Conservation (phyloP, 257 asterid genomes). For the Orobanche coerulescens region DNA sequence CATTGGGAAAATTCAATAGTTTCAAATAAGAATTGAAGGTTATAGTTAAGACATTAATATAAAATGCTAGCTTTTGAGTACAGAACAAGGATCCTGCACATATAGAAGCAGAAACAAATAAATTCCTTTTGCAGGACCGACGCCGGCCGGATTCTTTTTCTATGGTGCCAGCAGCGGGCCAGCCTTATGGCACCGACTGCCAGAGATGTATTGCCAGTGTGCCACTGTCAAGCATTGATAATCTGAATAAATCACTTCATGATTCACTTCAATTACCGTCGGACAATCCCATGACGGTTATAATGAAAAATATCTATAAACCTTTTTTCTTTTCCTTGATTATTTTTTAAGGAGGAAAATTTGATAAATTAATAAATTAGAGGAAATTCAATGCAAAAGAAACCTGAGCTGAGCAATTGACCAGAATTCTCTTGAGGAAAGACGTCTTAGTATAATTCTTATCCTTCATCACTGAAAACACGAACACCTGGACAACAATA, state of each 20-base stretch:
- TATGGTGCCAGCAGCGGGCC: neutral
- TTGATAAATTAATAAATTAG: neutral
- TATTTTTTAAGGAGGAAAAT: neutral
- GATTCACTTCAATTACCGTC: neutral
- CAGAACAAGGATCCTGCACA: too few relatives aligned
- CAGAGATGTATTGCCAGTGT: too few relatives aligned
- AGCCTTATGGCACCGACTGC: neutral
- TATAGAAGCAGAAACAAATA: neutral
- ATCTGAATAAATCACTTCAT: neutral
- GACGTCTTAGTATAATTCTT: constrained; percentile 50
- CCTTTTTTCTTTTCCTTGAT: neutral
- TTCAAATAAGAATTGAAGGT: neutral
- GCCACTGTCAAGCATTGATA: constrained; percentile 3
- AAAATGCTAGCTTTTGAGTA: neutral
- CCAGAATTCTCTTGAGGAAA: constrained; percentile 49
- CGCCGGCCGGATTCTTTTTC: neutral
- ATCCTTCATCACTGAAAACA: constrained; percentile 64
- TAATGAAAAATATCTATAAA: neutral
- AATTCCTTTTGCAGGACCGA: constrained; percentile 3
- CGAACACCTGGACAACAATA: constrained; percentile 19
- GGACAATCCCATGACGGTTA: neutral
- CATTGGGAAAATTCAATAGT: neutral
- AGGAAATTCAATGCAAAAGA: constrained; percentile 16
- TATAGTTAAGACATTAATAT: neutral
- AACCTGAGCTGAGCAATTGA: constrained; percentile 79